Conservation (phyloP, 805 yeast species). For the Kluyveromyces nonfermentans region DNA sequence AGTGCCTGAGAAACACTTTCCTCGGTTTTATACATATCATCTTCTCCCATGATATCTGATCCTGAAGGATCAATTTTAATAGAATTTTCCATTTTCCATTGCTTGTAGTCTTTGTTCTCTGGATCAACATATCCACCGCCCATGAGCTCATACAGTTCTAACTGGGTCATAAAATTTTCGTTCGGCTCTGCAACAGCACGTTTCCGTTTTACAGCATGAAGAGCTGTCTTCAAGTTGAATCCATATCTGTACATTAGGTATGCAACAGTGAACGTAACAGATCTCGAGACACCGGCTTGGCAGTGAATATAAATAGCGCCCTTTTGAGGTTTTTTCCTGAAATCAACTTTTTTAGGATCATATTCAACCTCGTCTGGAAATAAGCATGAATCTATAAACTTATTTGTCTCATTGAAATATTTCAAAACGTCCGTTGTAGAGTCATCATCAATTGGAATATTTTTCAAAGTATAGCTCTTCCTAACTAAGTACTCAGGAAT, state of each 20-base stretch:
- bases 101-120: constrained; percentile 33
- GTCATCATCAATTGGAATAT: constrained; percentile 67
- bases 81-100: constrained; percentile 33
- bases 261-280: constrained; percentile 78
- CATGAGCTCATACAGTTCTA: constrained; percentile 48
- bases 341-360: constrained; percentile 22
- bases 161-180: constrained; percentile 62
- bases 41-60: constrained; percentile 19
- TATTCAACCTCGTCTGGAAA: constrained; percentile 34
- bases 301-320: constrained; percentile 58
- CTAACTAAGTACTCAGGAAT: constrained; percentile 40
- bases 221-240: constrained; percentile 48
- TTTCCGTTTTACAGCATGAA: constrained; percentile 66
- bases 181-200: constrained; percentile 60
- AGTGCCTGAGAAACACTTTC: constrained; percentile 21
- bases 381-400: constrained; percentile 58
- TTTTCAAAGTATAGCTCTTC: constrained; percentile 41
- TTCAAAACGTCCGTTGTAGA: constrained; percentile 56
- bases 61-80: constrained; percentile 37
- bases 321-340: constrained; percentile 30
- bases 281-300: constrained; percentile 89
- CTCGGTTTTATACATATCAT: constrained; percentile 25
- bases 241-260: constrained; percentile 76
- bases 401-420: constrained; percentile 49
- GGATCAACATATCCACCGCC: constrained; percentile 28